Conservation (phyloP, 2,329 filamentous ascomycete species). For the Blumeriella jaapii region DNA sequence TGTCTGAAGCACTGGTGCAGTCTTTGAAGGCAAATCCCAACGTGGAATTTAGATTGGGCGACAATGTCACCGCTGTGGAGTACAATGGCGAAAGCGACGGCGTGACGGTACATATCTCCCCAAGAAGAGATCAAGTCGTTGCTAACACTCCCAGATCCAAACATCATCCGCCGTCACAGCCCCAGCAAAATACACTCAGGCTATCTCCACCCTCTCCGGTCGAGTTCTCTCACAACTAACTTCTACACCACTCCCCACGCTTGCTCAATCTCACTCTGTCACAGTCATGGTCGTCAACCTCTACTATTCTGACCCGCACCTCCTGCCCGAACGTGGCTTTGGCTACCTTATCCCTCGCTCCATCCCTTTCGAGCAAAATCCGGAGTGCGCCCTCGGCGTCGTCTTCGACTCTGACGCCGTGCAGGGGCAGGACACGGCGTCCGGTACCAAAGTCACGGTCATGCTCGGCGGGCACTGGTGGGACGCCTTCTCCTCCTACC, state of each 20-base stretch:
- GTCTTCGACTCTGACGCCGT: conserved; percentile 63
- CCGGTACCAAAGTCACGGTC: conserved; percentile 78
- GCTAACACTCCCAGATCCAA: conserved; percentile 27
- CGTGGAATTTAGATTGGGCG: conserved; percentile 43
- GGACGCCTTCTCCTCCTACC: conserved; percentile 51
- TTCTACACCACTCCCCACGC: conserved; percentile 32
- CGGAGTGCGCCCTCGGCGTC: conserved; percentile 76
- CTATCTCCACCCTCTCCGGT: conserved; percentile 48
- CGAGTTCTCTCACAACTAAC: conserved; percentile 16
- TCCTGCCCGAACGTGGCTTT: conserved; percentile 61
- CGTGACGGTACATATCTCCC: conserved; percentile 31
- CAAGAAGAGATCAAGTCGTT: background rate
- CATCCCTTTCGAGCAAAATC: conserved; percentile 59
- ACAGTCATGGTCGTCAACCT: conserved; percentile 90
- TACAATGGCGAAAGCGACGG: conserved; percentile 29
- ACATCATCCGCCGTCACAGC: conserved; percentile 15
- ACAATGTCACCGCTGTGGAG: conserved; percentile 37
- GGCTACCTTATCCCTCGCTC: conserved; percentile 83
- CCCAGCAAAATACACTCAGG: conserved; percentile 38
- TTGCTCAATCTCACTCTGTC: conserved; percentile 49
- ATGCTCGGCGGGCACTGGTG: conserved; percentile 94
- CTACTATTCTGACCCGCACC: conserved; percentile 56
- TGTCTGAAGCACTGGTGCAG: conserved; percentile 42
- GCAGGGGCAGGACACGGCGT: conserved; percentile 39
- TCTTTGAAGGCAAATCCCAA: conserved; percentile 42